Evolutionary conservation across 1,284 basidiomycete species (phyloP).

Genomic region (Limonomyces culmigenus): DNA sequence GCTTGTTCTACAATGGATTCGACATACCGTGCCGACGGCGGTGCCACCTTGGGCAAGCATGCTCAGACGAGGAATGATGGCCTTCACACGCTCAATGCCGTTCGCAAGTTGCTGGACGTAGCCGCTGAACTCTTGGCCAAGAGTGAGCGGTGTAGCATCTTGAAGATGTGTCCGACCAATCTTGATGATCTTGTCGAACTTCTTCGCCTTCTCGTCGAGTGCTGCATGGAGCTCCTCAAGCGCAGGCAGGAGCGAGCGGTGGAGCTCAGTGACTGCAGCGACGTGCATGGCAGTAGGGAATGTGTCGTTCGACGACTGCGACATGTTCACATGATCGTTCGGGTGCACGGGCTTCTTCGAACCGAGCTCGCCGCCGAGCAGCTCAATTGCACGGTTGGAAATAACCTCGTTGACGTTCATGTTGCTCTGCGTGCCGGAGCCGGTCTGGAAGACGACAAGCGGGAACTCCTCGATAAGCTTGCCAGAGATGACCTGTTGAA

Average conservation of each 20-base stretch:
- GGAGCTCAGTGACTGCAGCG: conserved; percentile 85
- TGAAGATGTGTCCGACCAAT: conserved; percentile 97
- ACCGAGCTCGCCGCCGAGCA: conserved; percentile 90
- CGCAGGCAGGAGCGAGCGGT: conserved; percentile 70
- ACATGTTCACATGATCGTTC: conserved; percentile 99
- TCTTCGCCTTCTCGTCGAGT: conserved; percentile 66
- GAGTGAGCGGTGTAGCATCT: conserved; percentile 95
- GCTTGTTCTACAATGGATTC: background rate
- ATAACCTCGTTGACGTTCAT: conserved; percentile 99
- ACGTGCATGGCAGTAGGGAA: conserved; percentile 99
- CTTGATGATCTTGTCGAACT: conserved; percentile 89
- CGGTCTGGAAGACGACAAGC: conserved; percentile 98
- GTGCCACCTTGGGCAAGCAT: conserved; percentile 96
- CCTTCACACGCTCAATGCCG: conserved; percentile 78
- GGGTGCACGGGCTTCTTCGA: conserved; percentile 97
- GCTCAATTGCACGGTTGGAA: conserved; percentile 95
- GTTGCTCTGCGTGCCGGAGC: conserved; percentile 98
- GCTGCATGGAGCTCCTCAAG: conserved; percentile 73
- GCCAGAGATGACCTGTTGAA: conserved; percentile 76
- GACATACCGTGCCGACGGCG: conserved; percentile 85
- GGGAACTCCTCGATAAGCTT: conserved; percentile 95
- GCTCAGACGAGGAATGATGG: conserved; percentile 74
- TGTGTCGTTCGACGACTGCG: conserved; percentile 98
- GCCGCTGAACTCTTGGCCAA: conserved; percentile 97
- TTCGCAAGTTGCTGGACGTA: conserved; percentile 93